phyloP scores from a whole-genome alignment of 768 basidiomycete species.

The Hygrophorus pudorinus region DNA sequence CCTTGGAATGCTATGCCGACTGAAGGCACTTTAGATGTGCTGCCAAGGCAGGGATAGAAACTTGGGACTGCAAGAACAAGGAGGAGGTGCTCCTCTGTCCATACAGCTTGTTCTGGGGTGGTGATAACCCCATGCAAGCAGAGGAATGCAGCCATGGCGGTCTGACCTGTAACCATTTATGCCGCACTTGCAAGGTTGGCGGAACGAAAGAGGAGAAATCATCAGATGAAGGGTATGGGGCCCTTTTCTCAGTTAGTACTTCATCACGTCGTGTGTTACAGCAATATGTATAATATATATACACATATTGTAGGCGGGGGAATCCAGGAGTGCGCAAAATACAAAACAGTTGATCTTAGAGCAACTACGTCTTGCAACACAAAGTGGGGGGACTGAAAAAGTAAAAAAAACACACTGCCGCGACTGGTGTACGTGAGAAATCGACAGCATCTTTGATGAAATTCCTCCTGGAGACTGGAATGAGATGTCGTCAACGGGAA shows the following conservation, averaged over 20 bases:
- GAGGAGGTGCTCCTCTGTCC: constrained; percentile 16
- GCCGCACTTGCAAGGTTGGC: constrained; percentile 21
- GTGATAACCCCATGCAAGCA: constrained; percentile 29
- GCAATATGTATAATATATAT: neutral
- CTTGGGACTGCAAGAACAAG: constrained; percentile 15
- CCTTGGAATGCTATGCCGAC: neutral
- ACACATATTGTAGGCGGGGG: constrained; percentile 1
- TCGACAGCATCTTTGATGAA: neutral
- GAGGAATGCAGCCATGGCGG: constrained; percentile 25
- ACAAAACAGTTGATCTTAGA: neutral
- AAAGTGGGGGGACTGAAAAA: constrained; percentile 1
- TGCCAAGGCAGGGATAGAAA: constrained; percentile 5
- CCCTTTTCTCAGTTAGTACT: constrained; percentile 10
- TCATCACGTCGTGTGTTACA: neutral
- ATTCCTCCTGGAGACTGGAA: neutral
- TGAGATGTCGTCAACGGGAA: neutral
- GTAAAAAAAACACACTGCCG: neutral
- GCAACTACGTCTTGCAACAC: neutral
- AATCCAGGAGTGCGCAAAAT: constrained; percentile 1
- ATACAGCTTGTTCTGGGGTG: constrained; percentile 13
- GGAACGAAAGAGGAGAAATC: constrained; percentile 16
- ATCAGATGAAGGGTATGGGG: constrained; percentile 16
- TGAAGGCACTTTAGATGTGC: constrained; percentile 1
- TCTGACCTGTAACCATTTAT: constrained; percentile 21
- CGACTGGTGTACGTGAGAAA: neutral